Conservation (phyloP, 768 basidiomycete genomes). For the Baorangia bicolor region DNA sequence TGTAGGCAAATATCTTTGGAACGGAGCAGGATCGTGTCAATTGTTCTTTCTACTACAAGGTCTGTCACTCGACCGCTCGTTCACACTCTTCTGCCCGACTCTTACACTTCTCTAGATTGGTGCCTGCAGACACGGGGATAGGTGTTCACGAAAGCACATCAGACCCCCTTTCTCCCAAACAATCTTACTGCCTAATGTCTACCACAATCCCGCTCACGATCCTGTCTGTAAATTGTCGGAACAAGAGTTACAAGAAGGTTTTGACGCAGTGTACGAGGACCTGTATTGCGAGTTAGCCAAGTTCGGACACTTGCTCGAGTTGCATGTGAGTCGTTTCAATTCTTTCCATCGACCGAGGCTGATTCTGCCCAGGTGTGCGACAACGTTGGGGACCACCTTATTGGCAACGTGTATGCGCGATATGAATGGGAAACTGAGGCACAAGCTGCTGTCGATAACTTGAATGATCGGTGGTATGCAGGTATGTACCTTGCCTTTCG, state of each 20-base stretch:
- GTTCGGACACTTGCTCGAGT: conserved; percentile 92
- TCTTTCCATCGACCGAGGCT: not conserved
- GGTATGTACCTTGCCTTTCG: conserved; percentile 42
- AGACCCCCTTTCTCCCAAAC: conserved; percentile 97
- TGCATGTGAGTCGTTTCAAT: conserved; percentile 65
- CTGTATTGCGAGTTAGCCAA: conserved; percentile 92
- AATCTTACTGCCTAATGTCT: conserved; percentile 94
- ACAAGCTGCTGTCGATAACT: conserved; percentile 84
- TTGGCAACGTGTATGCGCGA: conserved; percentile 96
- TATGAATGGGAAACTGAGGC: conserved; percentile 99
- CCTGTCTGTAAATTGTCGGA: conserved; percentile 85
- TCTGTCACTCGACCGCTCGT: conserved; percentile 32
- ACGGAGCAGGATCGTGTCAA: conserved; percentile 96
- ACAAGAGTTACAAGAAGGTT: conserved; percentile 87
- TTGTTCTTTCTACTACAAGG: conserved; percentile 99
- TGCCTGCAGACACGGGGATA: conserved; percentile 96
- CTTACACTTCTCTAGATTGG: conserved; percentile 66
- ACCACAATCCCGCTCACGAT: conserved; percentile 96
- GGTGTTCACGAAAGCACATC: conserved; percentile 98
- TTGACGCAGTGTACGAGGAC: conserved; percentile 94
- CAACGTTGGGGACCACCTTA: conserved; percentile 98
- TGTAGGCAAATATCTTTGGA: conserved; percentile 91
- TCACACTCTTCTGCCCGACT: not conserved
- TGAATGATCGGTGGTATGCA: conserved; percentile 98
- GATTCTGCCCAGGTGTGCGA: conserved; percentile 73